phyloP scores from a whole-genome alignment of 176 grass and related monocot genomes.

The Microstegium vimineum region DNA sequence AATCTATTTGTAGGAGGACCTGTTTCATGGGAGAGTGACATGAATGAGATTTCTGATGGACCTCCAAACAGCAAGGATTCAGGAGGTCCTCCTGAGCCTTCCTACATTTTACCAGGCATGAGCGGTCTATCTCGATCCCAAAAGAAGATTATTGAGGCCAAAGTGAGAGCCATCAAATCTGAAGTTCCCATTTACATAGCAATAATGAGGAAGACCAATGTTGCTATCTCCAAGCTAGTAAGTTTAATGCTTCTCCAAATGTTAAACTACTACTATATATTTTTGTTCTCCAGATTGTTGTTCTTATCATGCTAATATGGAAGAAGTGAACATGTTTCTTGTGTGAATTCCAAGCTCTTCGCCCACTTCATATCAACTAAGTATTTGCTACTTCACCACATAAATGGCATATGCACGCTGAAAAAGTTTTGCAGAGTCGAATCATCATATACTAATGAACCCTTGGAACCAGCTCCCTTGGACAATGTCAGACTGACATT shows the following conservation, averaged over 20 bases:
- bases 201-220: background rate
- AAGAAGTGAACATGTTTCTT: background rate
- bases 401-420: background rate
- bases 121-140: background rate
- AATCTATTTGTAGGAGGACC: background rate
- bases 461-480: background rate
- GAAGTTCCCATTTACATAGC: background rate
- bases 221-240: background rate
- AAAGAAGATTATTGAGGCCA: constrained; percentile 6
- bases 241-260: background rate
- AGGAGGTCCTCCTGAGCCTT: background rate
- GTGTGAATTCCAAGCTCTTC: background rate
- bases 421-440: background rate
- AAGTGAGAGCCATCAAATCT: background rate
- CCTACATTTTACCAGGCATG: background rate
- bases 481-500: background rate
- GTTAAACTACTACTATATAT: no score
- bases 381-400: background rate
- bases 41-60: background rate
- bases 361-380: background rate
- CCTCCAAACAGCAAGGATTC: background rate
- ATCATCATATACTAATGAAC: background rate
- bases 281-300: no score
- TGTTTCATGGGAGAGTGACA: background rate
- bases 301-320: background rate